A percentile compares a stretch with the other conserved stretches of the same genome.
Conservation (phyloP, 2,329 filamentous ascomycete genomes). For the Colletotrichum aenigma region DNA sequence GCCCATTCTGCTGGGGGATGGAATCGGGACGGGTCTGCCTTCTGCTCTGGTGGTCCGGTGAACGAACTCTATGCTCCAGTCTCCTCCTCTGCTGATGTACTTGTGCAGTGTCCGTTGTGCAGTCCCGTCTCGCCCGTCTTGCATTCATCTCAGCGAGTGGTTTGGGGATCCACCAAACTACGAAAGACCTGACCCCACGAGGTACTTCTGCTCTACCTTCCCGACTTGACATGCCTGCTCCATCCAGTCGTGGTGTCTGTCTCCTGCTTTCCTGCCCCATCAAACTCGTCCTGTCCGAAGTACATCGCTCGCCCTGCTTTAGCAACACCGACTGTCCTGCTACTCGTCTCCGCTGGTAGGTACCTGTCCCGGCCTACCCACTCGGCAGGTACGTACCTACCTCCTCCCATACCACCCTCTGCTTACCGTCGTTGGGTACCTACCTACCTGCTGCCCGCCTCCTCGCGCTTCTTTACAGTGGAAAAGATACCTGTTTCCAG, state of each 20-base stretch:
- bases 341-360: neutral
- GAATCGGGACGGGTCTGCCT: neutral
- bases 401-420: neutral
- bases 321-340: neutral
- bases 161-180: neutral
- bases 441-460: neutral
- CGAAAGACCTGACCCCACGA: neutral
- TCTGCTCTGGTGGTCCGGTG: conserved; percentile 11
- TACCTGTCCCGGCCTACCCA: neutral
- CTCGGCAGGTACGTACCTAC: neutral
- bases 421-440: neutral
- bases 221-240: neutral
- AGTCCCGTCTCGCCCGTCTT: neutral
- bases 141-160: neutral
- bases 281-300: neutral
- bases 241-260: neutral
- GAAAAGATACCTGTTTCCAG: neutral
- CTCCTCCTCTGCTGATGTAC: neutral
- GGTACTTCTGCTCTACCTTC: neutral
- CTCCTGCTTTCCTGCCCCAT: neutral
- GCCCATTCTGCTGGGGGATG: conserved; percentile 8
- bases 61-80: conserved; percentile 2
- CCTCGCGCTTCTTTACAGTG: neutral
- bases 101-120: conserved; percentile 5
- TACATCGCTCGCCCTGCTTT: neutral